Evolutionary conservation across 2,329 filamentous ascomycete species (phyloP), one percentile per base, ranked within the genome.

Genomic region (Anthostomella pinea): DNA sequence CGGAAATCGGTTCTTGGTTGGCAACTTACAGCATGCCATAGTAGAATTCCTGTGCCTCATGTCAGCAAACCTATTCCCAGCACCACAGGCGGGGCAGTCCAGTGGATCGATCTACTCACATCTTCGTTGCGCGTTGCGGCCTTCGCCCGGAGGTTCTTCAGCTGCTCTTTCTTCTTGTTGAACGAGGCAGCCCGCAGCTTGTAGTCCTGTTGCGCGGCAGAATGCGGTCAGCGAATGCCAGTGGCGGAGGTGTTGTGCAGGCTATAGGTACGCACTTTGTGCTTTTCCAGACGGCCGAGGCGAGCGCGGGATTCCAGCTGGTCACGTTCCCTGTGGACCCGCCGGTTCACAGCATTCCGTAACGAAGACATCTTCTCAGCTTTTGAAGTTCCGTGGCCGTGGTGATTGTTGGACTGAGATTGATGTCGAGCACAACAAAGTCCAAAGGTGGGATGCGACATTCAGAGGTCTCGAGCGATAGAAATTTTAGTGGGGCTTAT

Each of bases 271-370:
- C 58, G 26, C 57, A 83, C 83, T 70, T 96, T 96, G 75, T 93
- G 86, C 69, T 98, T 97, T 65, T 97, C 93, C 44, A 97, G 81
- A 15, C 97, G 77, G 48, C 93, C 93, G 67, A 89, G 88, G 70
- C 87, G 87, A 49, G 83, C 72, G 35, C 93, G 87, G 59, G 90
- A 43, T 46, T 79, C 66, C 25, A 90, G 86, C 64, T 97, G 93
- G 22, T 87, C 86, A 54, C 93, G 84, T 73, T 97, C 93, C 53
- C 83, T 79, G 66, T 97, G 91, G 51, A 88, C 84, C 58, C 88
- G 87, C 65, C 87, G 79, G 53, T 88, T 79, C 43, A 90, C 77
- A 60, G 76, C 72, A 56, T 81, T 81, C 46, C 76, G 69, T 63
- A 81, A 78, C 10, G 45, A 49, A 44, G 24, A 33, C 23, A 33